Evolutionary conservation across 2,329 filamentous ascomycete species (phyloP).

Genomic region (Trichoderma citrinoviride): DNA sequence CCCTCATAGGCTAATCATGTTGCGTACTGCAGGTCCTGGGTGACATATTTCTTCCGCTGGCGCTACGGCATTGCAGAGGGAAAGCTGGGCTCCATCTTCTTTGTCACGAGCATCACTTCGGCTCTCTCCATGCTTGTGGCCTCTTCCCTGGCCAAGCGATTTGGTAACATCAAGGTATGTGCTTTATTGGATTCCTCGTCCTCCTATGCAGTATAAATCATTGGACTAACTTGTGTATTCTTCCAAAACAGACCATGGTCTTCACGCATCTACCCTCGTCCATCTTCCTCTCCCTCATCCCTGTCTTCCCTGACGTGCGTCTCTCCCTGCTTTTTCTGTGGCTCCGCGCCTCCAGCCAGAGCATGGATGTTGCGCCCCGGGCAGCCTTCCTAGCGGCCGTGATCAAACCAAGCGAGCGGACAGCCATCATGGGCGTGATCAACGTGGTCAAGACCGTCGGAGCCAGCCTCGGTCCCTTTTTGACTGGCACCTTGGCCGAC

Average conservation of each 20-base stretch:
- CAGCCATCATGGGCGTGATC: slow-evolving; percentile 67
- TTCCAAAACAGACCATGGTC: slow-evolving; percentile 60
- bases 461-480: slow-evolving; percentile 59
- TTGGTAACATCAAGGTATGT: slow-evolving; percentile 61
- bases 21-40: slow-evolving; percentile 48
- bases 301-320: slow-evolving; percentile 51
- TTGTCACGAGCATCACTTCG: slow-evolving; percentile 51
- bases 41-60: slow-evolving; percentile 55
- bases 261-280: slow-evolving; percentile 71
- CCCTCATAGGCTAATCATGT: slow-evolving; percentile 31
- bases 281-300: slow-evolving; percentile 62
- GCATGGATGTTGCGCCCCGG: slow-evolving; percentile 70
- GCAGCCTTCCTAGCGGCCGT: slow-evolving; percentile 67
- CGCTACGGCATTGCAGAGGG: slow-evolving; percentile 49
- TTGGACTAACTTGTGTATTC: background rate
- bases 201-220: background rate
- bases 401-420: slow-evolving; percentile 63
- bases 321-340: slow-evolving; percentile 60
- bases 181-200: background rate
- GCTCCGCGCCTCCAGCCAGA: slow-evolving; percentile 59
- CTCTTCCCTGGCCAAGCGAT: slow-evolving; percentile 52
- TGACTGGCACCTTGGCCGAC: slow-evolving; percentile 62
- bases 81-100: slow-evolving; percentile 54
- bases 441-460: slow-evolving; percentile 67
- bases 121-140: slow-evolving; percentile 53